These are phyloP conservation scores for Aspergillus novoparasiticus DNA, from an alignment of 2,329 filamentous ascomycete genomes.

Conservation along the genomic window DNA sequence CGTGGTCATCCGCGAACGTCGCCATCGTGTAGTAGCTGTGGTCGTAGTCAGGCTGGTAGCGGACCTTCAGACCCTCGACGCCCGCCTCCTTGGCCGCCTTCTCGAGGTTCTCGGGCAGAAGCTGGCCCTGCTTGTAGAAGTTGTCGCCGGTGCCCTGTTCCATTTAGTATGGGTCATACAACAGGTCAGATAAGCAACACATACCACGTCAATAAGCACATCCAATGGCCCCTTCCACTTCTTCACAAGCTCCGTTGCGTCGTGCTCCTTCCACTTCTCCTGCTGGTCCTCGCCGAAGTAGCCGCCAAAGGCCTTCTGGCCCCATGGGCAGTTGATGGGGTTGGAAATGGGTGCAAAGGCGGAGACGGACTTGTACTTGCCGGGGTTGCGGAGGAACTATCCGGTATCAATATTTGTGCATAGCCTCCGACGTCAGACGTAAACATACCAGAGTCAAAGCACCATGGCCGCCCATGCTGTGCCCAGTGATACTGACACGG, in stretches of 20 bases:
- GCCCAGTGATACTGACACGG: slow-evolving; percentile 82
- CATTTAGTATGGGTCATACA: not conserved
- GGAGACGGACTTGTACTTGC: slow-evolving; percentile 82
- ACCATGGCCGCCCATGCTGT: slow-evolving; percentile 97
- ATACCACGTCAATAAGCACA: slow-evolving; percentile 81
- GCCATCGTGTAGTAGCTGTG: slow-evolving; percentile 98
- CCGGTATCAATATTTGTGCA: slow-evolving; percentile 7
- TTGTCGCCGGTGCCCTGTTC: slow-evolving; percentile 83
- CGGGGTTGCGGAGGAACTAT: slow-evolving; percentile 84
- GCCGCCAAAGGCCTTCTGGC: slow-evolving; percentile 88
- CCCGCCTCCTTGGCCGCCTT: slow-evolving; percentile 76
- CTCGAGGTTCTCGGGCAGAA: slow-evolving; percentile 91
- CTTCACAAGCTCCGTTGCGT: slow-evolving; percentile 87
- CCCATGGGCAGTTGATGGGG: slow-evolving; percentile 85
- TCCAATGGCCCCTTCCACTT: slow-evolving; percentile 72
- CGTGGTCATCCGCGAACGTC: slow-evolving; percentile 84
- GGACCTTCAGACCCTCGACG: slow-evolving; percentile 70
- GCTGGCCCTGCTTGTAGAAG: slow-evolving; percentile 92
- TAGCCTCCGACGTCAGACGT: not conserved
- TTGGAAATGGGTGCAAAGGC: slow-evolving; percentile 92
- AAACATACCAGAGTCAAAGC: slow-evolving; percentile 72
- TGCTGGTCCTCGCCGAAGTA: slow-evolving; percentile 76
- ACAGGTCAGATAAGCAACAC: slow-evolving; percentile 35
- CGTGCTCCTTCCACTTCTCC: slow-evolving; percentile 82
- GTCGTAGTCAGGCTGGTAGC: slow-evolving; percentile 90